Percentiles rank a stretch among this genome's conserved stretches.
Evolutionary conservation across 148 eudicot genomes (phyloP).

Genomic region (Cornus controversa): DNA sequence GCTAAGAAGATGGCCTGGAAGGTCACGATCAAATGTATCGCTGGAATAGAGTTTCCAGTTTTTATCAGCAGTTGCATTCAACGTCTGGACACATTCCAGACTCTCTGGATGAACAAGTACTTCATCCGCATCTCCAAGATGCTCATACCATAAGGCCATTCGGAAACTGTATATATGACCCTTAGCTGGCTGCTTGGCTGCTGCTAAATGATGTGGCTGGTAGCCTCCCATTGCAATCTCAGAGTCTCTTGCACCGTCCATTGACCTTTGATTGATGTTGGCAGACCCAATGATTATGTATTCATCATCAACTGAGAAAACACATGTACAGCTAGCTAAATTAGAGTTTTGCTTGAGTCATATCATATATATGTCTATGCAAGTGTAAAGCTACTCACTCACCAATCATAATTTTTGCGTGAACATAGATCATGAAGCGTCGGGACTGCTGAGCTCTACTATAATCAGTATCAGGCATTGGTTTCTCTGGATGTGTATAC

Average conservation of each 20-base stretch:
- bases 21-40: background rate
- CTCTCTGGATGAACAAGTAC: conserved; percentile 41
- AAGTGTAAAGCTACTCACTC: conserved; percentile 1
- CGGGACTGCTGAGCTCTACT: conserved; percentile 59
- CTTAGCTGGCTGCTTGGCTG: conserved; percentile 27
- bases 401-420: conserved; percentile 94
- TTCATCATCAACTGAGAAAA: conserved; percentile 70
- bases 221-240: conserved; percentile 91
- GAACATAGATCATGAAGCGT: conserved; percentile 95
- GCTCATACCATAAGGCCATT: conserved; percentile 78
- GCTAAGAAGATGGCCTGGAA: background rate
- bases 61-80: conserved; percentile 50
- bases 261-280: conserved; percentile 81
- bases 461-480: conserved; percentile 56
- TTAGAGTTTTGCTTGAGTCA: background rate
- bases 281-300: conserved; percentile 86
- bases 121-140: conserved; percentile 29
- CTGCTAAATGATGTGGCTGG: conserved; percentile 62
- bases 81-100: conserved; percentile 43
- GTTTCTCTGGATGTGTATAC: conserved; percentile 47
- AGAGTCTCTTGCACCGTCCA: conserved; percentile 75
- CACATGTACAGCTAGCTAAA: too few relatives aligned
- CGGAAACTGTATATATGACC: conserved; percentile 62
- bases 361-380: background rate
- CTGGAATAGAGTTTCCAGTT: conserved; percentile 48